Conservation (phyloP, 768 basidiomycete species). For the Tylopilus subfusipes region DNA sequence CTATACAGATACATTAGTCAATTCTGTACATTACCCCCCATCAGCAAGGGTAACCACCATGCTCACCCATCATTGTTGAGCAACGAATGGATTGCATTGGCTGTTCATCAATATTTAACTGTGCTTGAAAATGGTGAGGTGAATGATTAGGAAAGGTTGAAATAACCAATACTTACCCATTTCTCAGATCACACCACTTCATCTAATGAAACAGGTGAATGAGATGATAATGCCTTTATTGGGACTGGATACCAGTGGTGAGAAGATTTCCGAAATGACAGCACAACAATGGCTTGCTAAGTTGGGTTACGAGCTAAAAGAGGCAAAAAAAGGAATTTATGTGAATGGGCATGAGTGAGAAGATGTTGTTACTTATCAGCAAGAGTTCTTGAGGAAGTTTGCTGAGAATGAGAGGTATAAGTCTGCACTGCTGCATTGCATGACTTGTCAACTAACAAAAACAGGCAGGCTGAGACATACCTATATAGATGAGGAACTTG, state of each 20-base stretch:
- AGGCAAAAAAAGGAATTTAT: constrained; percentile 22
- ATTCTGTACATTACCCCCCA: neutral
- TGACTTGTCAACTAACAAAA: too few relatives aligned
- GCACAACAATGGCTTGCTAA: constrained; percentile 33
- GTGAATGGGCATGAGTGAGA: neutral
- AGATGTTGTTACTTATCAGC: neutral
- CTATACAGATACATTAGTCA: neutral
- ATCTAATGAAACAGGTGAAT: neutral
- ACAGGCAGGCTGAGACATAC: neutral
- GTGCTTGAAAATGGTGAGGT: neutral
- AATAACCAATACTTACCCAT: too few relatives aligned
- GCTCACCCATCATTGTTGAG: neutral
- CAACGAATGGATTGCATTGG: neutral
- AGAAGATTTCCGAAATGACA: constrained; percentile 11
- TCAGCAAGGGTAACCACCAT: neutral
- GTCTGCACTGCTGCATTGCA: too few relatives aligned
- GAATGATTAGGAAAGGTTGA: neutral
- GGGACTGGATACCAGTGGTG: neutral
- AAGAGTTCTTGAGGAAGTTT: neutral
- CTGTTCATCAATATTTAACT: neutral
- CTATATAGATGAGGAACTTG: neutral
- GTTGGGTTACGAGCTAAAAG: constrained; percentile 21
- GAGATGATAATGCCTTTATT: neutral
- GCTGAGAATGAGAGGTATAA: neutral
- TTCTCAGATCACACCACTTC: neutral